Conservation (phyloP, 169 alveolate species). For the Plasmodium yoelii region DNA sequence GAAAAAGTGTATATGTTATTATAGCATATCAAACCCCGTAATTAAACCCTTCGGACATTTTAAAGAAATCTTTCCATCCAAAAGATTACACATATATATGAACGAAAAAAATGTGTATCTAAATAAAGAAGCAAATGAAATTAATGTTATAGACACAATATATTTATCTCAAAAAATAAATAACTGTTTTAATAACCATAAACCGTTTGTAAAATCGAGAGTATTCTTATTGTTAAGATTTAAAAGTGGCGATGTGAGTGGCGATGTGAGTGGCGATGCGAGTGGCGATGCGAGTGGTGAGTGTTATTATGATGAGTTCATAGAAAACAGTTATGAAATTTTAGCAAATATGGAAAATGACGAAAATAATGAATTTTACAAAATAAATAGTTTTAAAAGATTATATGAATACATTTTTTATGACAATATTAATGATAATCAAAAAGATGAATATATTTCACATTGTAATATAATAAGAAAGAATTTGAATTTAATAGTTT, state of each 20-base stretch:
- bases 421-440: neutral
- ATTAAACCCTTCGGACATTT: slow-evolving; percentile 26
- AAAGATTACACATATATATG: slow-evolving; percentile 32
- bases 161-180: slow-evolving; percentile 44
- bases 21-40: slow-evolving; percentile 58
- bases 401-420: slow-evolving; percentile 7
- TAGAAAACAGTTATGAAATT: neutral
- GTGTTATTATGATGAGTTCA: neutral
- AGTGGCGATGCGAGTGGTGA: neutral
- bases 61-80: neutral
- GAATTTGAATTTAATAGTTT: slow-evolving; percentile 4
- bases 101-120: slow-evolving; percentile 23
- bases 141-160: slow-evolving; percentile 42
- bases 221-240: slow-evolving; percentile 23
- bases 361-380: neutral
- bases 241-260: slow-evolving; percentile 1
- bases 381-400: slow-evolving; percentile 13
- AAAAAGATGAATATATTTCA: neutral
- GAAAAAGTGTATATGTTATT: slow-evolving; percentile 38
- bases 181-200: slow-evolving; percentile 21
- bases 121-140: slow-evolving; percentile 4
- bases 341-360: neutral
- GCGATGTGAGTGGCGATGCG: neutral
- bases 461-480: neutral
- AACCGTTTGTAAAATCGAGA: slow-evolving; percentile 25